Percentiles rank a stretch among this genome's conserved stretches.
Evolutionary conservation across 2,329 filamentous ascomycete species (phyloP).

Genomic region (Sporothrix mexicana): DNA sequence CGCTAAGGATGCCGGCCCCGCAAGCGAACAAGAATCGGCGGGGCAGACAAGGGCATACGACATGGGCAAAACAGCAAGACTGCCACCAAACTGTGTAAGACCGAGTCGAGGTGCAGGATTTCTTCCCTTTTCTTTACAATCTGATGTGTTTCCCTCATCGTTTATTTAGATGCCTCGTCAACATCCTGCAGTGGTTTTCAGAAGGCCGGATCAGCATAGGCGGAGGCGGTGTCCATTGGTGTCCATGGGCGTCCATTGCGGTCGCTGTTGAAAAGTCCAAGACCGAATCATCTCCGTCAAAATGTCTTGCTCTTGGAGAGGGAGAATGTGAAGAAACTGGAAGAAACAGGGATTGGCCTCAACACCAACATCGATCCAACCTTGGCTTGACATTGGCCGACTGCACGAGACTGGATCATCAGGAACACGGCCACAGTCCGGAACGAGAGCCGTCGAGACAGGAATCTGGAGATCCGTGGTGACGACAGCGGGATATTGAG

Average conservation of each 20-base stretch:
- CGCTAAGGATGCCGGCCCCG: background rate
- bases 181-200: background rate
- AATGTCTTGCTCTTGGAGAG: background rate
- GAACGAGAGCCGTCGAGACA: background rate
- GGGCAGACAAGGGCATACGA: no score
- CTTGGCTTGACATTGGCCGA: no score
- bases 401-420: no score
- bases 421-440: no score
- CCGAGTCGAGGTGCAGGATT: background rate
- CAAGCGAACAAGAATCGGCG: no score
- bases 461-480: background rate
- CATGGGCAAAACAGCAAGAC: no score
- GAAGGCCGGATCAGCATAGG: background rate
- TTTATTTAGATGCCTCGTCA: slow-evolving; percentile 12
- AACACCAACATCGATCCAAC: no score
- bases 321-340: background rate
- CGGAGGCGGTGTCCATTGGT: background rate
- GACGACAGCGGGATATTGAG: no score
- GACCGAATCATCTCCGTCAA: slow-evolving; percentile 18
- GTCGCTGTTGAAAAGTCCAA: background rate
- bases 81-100: background rate
- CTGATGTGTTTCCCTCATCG: background rate
- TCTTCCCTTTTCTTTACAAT: background rate
- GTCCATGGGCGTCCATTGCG: no score
- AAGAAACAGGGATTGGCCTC: background rate